Evolutionary conservation across 805 yeast genomes (phyloP).

Genomic region (Barnettozyma wickerhamii): DNA sequence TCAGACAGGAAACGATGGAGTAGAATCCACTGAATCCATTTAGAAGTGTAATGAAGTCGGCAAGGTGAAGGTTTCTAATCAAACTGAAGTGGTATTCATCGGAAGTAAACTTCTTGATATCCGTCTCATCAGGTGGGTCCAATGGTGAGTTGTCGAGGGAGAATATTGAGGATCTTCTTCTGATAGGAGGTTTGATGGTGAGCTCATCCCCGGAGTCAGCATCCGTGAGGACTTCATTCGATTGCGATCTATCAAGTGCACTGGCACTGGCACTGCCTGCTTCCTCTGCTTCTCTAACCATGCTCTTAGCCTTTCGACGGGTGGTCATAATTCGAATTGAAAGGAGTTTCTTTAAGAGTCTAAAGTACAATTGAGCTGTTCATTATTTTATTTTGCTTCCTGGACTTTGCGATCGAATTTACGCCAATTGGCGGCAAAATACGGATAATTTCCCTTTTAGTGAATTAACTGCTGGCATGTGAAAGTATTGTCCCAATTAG

Average conservation of each 20-base stretch:
- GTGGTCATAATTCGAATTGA: neutral
- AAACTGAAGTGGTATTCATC: conserved; percentile 85
- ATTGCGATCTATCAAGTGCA: conserved; percentile 1
- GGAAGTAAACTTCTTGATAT: conserved; percentile 72
- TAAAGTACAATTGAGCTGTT: neutral
- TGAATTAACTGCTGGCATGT: too few species aligned
- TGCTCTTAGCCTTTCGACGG: conserved; percentile 7
- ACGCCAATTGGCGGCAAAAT: too few species aligned
- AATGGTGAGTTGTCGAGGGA: conserved; percentile 41
- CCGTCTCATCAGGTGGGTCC: conserved; percentile 74
- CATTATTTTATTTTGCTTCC: too few species aligned
- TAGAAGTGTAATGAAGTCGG: conserved; percentile 91
- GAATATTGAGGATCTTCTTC: conserved; percentile 52
- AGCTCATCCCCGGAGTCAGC: conserved; percentile 19
- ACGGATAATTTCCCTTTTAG: too few species aligned
- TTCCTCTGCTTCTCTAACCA: neutral
- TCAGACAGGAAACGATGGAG: conserved; percentile 78
- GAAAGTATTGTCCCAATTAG: too few species aligned
- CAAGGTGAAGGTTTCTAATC: conserved; percentile 85
- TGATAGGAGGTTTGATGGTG: conserved; percentile 14
- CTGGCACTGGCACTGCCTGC: neutral
- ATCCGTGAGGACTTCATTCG: conserved; percentile 16
- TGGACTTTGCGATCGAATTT: too few species aligned
- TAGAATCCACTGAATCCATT: conserved; percentile 95
- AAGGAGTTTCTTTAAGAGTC: neutral